Conservation (phyloP, 768 basidiomycete species). For the Mycena epipterygia region DNA sequence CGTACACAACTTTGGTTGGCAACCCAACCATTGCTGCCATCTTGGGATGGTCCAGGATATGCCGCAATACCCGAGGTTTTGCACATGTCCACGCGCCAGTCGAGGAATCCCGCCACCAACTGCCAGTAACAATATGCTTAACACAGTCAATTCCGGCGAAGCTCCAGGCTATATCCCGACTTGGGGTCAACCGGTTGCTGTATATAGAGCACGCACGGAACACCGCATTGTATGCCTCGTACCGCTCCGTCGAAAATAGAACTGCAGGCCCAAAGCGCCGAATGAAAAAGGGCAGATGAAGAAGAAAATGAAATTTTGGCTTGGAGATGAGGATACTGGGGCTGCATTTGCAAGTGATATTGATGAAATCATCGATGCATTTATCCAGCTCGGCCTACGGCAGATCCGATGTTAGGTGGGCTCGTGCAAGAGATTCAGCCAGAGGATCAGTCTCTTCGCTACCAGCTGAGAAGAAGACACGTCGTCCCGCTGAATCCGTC, state of each 20-base stretch:
- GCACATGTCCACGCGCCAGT: constrained; percentile 16
- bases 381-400: constrained; percentile 23
- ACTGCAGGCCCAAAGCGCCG: constrained; percentile 44
- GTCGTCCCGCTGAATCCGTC: not conserved
- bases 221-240: constrained; percentile 42
- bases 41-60: constrained; percentile 4
- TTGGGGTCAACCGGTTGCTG: constrained; percentile 33
- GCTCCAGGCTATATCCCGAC: constrained; percentile 31
- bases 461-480: constrained; percentile 3
- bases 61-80: not conserved
- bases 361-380: constrained; percentile 40
- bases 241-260: constrained; percentile 41
- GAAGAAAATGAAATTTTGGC: constrained; percentile 35
- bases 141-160: constrained; percentile 17
- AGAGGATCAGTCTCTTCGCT: not conserved
- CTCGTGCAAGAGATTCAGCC: constrained; percentile 1
- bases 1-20: not conserved
- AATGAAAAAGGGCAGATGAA: constrained; percentile 42
- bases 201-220: constrained; percentile 33
- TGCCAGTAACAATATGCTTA: constrained; percentile 3
- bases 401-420: constrained; percentile 24
- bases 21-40: constrained; percentile 14
- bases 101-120: constrained; percentile 22
- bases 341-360: constrained; percentile 28
- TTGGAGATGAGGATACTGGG: constrained; percentile 44